Base-by-base conservation (phyloP, 2,329 filamentous ascomycete species). In the Fusarium algeriense region DNA sequence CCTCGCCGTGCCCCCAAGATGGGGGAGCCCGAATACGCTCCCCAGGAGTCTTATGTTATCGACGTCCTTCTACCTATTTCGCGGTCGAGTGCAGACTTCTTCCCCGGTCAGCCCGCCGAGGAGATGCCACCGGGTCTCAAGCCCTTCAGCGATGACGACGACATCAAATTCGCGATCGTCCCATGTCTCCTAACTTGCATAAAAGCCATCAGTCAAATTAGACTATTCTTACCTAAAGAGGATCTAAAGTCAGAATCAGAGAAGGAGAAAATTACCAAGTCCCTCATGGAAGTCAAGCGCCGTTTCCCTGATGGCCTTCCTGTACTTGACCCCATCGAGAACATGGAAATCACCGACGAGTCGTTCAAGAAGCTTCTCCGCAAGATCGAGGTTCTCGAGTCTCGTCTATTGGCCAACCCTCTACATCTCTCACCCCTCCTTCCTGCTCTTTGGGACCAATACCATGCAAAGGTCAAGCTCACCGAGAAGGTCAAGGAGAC, bases 351-450 rank as follows among this genome's bases (percentile, higher is more conserved):
- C 76, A 91, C 87, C 7, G 96, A 98, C 76, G 94, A 97, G 2
- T 91, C 90, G 0, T 98, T 99, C 85, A 98, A 97, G 85, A 94
- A 94, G 79, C 88, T 98, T 7, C 88, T 98, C 61, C 85, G 94
- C 81, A 98, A 98, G 89, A 98, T 99, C 67, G 96, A 99, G 82
- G 93, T 98, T 14, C 88, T 99, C 4, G 96, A 99, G 82, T 96
- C 95, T 8, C 91, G 93, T 56, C 85, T 99, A 26, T 83, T 98
- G 32, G 89, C 93, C 17, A 98, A 97, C 80, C 94, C 95, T 7
- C 87, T 99, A 19, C 95, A 99, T 81, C 93, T 95, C 66, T 97
- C 95, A 7, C 93, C 95, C 5, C 88, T 94, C 37, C 85, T 99
- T 13, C 89, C 92, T 1, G 91, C 92, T 53, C 87, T 98, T 4